These are phyloP conservation scores for Metschnikowia noctiluminum DNA, from an alignment of 805 yeast genomes.

Conservation along the genomic window DNA sequence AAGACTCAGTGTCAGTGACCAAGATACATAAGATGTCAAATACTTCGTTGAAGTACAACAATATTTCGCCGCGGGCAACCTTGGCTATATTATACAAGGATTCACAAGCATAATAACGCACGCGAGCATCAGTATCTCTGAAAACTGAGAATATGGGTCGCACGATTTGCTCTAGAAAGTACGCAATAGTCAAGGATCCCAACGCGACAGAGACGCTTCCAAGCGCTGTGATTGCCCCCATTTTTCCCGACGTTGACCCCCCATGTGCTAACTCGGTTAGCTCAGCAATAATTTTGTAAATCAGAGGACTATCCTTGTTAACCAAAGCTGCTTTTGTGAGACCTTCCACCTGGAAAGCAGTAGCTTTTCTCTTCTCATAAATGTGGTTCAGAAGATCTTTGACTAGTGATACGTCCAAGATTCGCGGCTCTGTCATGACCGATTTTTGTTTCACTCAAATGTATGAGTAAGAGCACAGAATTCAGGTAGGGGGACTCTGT, in stretches of 20 bases:
- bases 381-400: constrained; percentile 45
- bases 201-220: constrained; percentile 95
- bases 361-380: constrained; percentile 45
- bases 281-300: constrained; percentile 66
- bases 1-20: constrained; percentile 85
- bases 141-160: constrained; percentile 94
- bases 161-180: constrained; percentile 77
- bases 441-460: too few relatives aligned
- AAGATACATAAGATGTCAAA: constrained; percentile 89
- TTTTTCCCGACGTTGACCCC: constrained; percentile 70
- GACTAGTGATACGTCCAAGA: constrained; percentile 34
- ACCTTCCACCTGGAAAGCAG: constrained; percentile 66
- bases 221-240: constrained; percentile 93
- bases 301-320: constrained; percentile 56
- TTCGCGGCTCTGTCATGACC: constrained; percentile 20
- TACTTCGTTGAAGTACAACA: constrained; percentile 87
- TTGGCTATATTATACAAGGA: constrained; percentile 93
- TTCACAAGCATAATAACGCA: constrained; percentile 95
- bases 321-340: constrained; percentile 67
- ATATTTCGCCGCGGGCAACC: constrained; percentile 92
- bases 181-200: constrained; percentile 79
- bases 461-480: too few relatives aligned
- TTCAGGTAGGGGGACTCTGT: too few relatives aligned
- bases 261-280: constrained; percentile 71
- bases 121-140: constrained; percentile 96